phyloP scores from a whole-genome alignment of 306 rosid genomes.

The Ormosia emarginata region DNA sequence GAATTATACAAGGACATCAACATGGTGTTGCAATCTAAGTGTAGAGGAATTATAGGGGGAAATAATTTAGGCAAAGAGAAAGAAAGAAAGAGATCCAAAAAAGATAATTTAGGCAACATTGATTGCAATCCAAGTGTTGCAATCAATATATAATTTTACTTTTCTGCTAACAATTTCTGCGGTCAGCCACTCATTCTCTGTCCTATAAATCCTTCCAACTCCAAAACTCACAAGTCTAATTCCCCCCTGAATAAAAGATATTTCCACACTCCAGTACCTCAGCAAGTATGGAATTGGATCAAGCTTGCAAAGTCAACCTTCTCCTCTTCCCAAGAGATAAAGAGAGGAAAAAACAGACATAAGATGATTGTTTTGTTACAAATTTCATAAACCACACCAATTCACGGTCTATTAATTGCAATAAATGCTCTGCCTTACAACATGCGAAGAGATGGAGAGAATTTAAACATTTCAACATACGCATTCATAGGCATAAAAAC shows the following conservation, averaged over 20 bases:
- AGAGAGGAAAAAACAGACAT: too few species aligned
- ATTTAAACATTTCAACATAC: neutral
- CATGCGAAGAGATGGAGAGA: neutral
- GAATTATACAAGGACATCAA: too few species aligned
- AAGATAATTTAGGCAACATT: too few species aligned
- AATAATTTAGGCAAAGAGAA: too few species aligned
- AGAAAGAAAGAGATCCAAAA: too few species aligned
- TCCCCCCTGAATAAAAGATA: neutral
- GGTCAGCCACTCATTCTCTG: neutral
- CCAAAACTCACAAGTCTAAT: neutral
- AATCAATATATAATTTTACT: neutral
- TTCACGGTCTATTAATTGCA: neutral
- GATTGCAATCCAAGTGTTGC: too few species aligned
- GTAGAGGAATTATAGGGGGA: too few species aligned
- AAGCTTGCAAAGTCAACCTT: neutral
- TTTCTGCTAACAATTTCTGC: neutral
- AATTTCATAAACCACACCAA: neutral
- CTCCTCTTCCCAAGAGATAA: neutral
- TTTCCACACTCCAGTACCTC: neutral
- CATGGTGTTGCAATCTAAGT: too few species aligned
- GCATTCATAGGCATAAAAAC: neutral
- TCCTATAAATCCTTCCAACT: neutral
- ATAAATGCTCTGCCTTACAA: neutral
- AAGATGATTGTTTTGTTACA: neutral
- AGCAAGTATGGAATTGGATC: neutral